phyloP scores from a whole-genome alignment of 2,329 filamentous ascomycete genomes.

The Alternaria dauci region DNA sequence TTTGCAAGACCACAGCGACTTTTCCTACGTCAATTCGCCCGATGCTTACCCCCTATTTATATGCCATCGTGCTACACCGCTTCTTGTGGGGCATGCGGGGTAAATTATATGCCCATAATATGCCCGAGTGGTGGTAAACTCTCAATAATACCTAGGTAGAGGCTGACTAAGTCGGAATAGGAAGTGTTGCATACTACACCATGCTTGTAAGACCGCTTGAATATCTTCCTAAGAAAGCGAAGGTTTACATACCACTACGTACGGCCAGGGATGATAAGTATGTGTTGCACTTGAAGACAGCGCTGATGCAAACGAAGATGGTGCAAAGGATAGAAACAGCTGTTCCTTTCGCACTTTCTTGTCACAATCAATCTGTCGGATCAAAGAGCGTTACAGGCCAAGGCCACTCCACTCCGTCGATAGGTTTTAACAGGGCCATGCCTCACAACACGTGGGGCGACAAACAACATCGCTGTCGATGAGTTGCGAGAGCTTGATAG shows the following conservation, averaged over 20 bases:
- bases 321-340: neutral
- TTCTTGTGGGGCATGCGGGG: conserved; percentile 24
- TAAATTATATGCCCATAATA: neutral
- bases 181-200: neutral
- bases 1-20: neutral
- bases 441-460: neutral
- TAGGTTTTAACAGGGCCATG: neutral
- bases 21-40: neutral
- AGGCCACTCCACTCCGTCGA: neutral
- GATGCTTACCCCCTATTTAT: neutral
- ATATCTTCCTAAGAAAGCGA: neutral
- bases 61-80: neutral
- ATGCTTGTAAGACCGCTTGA: neutral
- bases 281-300: neutral
- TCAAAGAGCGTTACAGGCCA: neutral
- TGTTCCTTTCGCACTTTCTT: neutral
- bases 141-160: neutral
- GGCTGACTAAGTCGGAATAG: neutral
- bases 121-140: neutral
- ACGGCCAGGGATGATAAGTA: neutral
- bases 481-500: neutral
- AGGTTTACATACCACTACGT: neutral
- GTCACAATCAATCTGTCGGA: neutral
- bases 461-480: neutral
- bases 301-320: neutral